Evolutionary conservation across 2,329 filamentous ascomycete species (phyloP), one percentile per base, ranked within the genome.

Genomic region (Aaosphaeria pasadenensis): DNA sequence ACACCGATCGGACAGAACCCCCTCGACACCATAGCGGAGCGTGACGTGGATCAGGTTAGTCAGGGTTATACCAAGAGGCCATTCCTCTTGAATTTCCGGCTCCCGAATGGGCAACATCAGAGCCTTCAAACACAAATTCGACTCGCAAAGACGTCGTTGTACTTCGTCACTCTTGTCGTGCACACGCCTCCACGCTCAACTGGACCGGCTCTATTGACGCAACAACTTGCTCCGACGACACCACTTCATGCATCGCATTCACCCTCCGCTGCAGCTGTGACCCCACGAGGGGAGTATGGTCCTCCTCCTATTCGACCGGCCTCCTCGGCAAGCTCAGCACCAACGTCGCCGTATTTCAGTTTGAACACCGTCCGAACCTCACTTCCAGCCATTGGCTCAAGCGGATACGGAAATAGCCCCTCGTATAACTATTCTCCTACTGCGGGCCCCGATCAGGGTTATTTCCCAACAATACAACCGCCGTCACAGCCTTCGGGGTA

Each of bases 131-230:
- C 63, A 4, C 66, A 67, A 45, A 55, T 70, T 11, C 59, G 67
- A 13, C 60, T 70, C 38, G 75, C 74, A 7, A 76, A 74, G 54
- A 72, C 72, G 7, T 70, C 69, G 11, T 57, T 72, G 13, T 77
- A 75, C 56, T 77, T 77, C 44, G 70, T 75, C 24, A 72, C 72
- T 28, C 56, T 77, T 39, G 72, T 72, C 35, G 63, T 70, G 40
- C 60, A 57, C 32, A 64, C 58, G 32, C 56, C 57, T 41, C 54
- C 55, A 24, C 55, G 61, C 30, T 47, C 56, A 24, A 45, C 53
- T 5, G 62, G 51, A 44, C 62, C 66, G 48, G 53, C 59, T 60
- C 60, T 69, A 58, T 45, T 62, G 41, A 67, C 65, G 7, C 64
- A 67, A 43, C 65, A 69, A 39, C 49, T 65, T 29, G 63, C 62